A percentile compares a stretch with the other conserved stretches of the same genome.
Conservation (phyloP, 805 yeast genomes). For the Danielozyma ontarioensis region DNA sequence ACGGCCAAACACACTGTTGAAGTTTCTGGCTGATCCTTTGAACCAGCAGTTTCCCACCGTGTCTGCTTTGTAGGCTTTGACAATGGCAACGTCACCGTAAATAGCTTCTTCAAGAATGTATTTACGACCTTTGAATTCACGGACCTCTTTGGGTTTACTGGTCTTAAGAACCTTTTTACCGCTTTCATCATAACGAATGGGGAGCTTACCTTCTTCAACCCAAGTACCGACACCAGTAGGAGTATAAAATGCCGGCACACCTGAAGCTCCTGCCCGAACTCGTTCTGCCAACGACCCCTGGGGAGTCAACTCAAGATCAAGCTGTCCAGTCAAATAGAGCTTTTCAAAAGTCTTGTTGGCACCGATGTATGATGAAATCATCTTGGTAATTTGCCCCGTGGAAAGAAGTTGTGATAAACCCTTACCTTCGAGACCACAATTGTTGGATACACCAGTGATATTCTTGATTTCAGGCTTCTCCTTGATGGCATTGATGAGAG, state of each 20-base stretch:
- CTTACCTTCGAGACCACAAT: conserved; percentile 42
- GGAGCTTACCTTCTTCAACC: conserved; percentile 45
- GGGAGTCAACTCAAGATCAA: conserved; percentile 45
- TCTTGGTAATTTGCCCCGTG: conserved; percentile 38
- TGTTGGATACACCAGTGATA: conserved; percentile 43
- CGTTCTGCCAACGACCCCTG: conserved; percentile 51
- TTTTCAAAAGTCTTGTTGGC: conserved; percentile 36
- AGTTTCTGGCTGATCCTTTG: conserved; percentile 42
- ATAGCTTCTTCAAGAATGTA: conserved; percentile 41
- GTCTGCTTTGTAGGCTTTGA: conserved; percentile 42
- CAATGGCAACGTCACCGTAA: conserved; percentile 43
- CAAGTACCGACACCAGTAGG: conserved; percentile 50
- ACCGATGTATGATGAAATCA: conserved; percentile 46
- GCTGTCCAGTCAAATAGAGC: conserved; percentile 36
- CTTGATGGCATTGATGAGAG: conserved; percentile 34
- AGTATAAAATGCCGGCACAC: conserved; percentile 46
- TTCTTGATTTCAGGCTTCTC: conserved; percentile 25
- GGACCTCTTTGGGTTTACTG: conserved; percentile 35
- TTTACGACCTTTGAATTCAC: conserved; percentile 39
- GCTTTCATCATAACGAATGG: conserved; percentile 30
- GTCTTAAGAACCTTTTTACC: conserved; percentile 32
- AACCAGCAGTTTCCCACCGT: conserved; percentile 45
- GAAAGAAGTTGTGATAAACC: conserved; percentile 39
- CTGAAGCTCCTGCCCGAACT: conserved; percentile 44
- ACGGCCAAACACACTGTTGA: conserved; percentile 41